A percentile compares a stretch with the other conserved stretches of the same genome.
Evolutionary conservation across 2,329 filamentous ascomycete genomes (phyloP).

Genomic region (Sclerotinia minor): DNA sequence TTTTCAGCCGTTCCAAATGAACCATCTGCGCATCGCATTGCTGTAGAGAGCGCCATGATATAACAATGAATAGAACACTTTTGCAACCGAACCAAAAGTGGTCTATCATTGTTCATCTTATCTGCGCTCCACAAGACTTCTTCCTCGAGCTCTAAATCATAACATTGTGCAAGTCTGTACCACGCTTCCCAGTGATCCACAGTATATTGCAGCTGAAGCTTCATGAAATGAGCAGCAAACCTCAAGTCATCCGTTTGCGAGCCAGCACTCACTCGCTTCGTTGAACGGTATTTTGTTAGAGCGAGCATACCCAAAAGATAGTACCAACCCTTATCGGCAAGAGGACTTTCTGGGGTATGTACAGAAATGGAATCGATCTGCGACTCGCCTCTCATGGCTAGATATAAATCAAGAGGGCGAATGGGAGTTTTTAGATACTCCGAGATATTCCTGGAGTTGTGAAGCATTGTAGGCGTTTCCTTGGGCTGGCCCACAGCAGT

Average conservation of each 20-base stretch:
- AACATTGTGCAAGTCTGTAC: conserved; percentile 46
- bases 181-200: conserved; percentile 46
- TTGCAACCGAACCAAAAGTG: conserved; percentile 42
- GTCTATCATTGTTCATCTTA: conserved; percentile 44
- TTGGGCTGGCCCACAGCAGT: conserved; percentile 79
- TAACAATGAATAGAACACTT: conserved; percentile 48
- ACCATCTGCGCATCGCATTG: conserved; percentile 56
- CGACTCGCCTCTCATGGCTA: conserved; percentile 76
- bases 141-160: conserved; percentile 45
- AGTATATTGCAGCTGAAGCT: conserved; percentile 43
- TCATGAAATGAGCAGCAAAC: conserved; percentile 43
- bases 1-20: conserved; percentile 54
- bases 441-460: conserved; percentile 82
- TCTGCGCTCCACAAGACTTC: conserved; percentile 46
- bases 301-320: conserved; percentile 87
- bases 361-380: conserved; percentile 71
- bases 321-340: conserved; percentile 87
- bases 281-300: conserved; percentile 70
- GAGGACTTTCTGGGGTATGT: conserved; percentile 64
- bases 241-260: conserved; percentile 44
- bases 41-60: conserved; percentile 65
- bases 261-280: conserved; percentile 42
- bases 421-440: conserved; percentile 81
- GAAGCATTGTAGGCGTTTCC: conserved; percentile 74
- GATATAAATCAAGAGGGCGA: conserved; percentile 76